Conservation (phyloP, 2,329 filamentous ascomycete species). For the Colletotrichum abscissum region DNA sequence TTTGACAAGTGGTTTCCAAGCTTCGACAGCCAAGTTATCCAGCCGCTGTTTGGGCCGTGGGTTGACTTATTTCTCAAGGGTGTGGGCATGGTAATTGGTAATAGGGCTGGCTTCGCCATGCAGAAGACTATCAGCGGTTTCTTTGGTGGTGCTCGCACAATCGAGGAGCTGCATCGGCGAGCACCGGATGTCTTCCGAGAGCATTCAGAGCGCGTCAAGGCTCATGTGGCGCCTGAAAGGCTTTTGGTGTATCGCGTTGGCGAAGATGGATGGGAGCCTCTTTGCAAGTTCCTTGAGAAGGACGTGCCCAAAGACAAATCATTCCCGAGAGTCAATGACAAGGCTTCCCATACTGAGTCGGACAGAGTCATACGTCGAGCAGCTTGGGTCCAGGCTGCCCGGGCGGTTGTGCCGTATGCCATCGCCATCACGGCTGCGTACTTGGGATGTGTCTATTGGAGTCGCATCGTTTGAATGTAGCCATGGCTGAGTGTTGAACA, state of each 20-base stretch:
- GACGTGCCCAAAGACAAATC: slow-evolving; percentile 44
- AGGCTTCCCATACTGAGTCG: background rate
- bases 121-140: slow-evolving; percentile 44
- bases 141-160: slow-evolving; percentile 32
- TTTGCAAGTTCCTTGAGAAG: slow-evolving; percentile 54
- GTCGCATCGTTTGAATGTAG: background rate
- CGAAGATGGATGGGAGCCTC: slow-evolving; percentile 54
- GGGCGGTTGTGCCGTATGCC: background rate
- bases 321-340: slow-evolving; percentile 49
- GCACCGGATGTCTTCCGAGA: background rate
- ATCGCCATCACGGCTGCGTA: background rate
- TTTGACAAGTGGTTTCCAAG: slow-evolving; percentile 47
- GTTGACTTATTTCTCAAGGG: slow-evolving; percentile 36
- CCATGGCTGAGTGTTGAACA: background rate
- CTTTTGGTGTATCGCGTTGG: slow-evolving; percentile 30
- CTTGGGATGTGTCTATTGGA: background rate
- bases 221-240: slow-evolving; percentile 16
- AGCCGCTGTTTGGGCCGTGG: slow-evolving; percentile 39
- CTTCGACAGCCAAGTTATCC: slow-evolving; percentile 43
- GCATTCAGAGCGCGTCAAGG: slow-evolving; percentile 32
- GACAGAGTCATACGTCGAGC: slow-evolving; percentile 50
- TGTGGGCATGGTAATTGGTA: slow-evolving; percentile 46
- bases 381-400: slow-evolving; percentile 54
- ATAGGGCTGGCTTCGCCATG: slow-evolving; percentile 39
- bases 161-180: background rate